These are phyloP conservation scores for Tulasnella sp. DNA, from an alignment of 768 basidiomycete genomes.

Conservation along the genomic window DNA sequence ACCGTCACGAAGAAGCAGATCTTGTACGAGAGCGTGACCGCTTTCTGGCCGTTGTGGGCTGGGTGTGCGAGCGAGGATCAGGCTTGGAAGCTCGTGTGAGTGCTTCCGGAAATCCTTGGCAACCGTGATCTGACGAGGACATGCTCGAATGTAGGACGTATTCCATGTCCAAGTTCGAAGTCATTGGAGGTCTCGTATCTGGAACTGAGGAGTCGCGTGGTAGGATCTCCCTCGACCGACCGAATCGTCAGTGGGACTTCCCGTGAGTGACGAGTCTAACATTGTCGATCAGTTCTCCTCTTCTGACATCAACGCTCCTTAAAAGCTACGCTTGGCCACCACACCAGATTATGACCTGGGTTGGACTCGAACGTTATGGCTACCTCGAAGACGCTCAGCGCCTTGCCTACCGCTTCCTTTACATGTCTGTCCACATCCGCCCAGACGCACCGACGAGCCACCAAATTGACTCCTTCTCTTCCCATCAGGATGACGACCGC, in stretches of 20 bases:
- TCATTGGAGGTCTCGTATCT: slow-evolving; percentile 86
- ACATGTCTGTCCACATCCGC: slow-evolving; percentile 51
- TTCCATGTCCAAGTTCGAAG: slow-evolving; percentile 91
- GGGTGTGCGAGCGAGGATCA: slow-evolving; percentile 96
- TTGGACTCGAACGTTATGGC: slow-evolving; percentile 91
- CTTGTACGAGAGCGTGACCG: slow-evolving; percentile 92
- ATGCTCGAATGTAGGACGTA: slow-evolving; percentile 38
- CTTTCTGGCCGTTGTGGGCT: slow-evolving; percentile 95
- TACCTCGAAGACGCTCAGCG: slow-evolving; percentile 89
- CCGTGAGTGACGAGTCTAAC: slow-evolving; percentile 48
- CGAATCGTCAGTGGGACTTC: slow-evolving; percentile 98
- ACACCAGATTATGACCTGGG: slow-evolving; percentile 98
- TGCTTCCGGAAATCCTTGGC: slow-evolving; percentile 17
- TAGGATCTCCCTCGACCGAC: slow-evolving; percentile 88
- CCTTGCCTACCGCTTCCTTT: slow-evolving; percentile 91
- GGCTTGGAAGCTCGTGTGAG: slow-evolving; percentile 84
- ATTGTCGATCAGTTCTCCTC: slow-evolving; percentile 15
- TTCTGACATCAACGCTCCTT: not conserved
- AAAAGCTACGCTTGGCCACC: slow-evolving; percentile 78
- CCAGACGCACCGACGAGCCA: not conserved
- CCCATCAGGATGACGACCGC: slow-evolving; percentile 74
- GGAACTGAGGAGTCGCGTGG: slow-evolving; percentile 96
- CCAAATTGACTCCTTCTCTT: not conserved
- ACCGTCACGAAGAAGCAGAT: slow-evolving; percentile 84
- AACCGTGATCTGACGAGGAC: not conserved